Base-by-base conservation (phyloP, 1,139 yeast species). In the Protomyces pachydermus region DNA sequence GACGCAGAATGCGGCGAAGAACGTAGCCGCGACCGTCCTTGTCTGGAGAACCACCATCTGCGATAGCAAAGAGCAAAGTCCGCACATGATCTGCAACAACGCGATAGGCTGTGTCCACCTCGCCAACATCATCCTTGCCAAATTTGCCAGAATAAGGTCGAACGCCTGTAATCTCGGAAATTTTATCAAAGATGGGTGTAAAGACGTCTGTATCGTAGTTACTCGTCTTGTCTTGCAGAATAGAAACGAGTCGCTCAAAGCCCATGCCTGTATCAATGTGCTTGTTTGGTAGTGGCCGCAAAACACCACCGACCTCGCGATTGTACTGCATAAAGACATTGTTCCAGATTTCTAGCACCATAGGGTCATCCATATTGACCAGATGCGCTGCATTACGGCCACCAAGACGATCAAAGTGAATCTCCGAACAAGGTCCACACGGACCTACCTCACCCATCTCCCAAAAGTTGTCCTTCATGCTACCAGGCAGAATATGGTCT, bases 381-480 rank as follows among this genome's bases (percentile, higher is more conserved):
- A 93, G 81, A 70, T 78, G 74, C 39, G 97, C 81, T 66, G 98
- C 98, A 73, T 93, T 91, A 79, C 99, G 85, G 65, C 97, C 97
- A 68, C 98, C 98, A 69, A 93, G 90, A 78, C 98, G 85, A 76
- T 93, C 99, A 76, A 90, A 93, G 77, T 93, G 99, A 71, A 93
- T 83, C 77, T 93, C 98, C 20, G 96, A 88, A 79, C 98, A 95
- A 60, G 99, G 99, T 68, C 99, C 99, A 80, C 99, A 93, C 55
- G 99, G 99, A 70, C 99, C 99, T 79, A 91, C 98, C 74, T 95
- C 99, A 71, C 99, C 99, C 99, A 93, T 93, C 80, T 95, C 99
- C 99, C 99, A 93, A 77, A 93, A 93, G 79, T 93, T 93, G 75
- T 93, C 99, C 74, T 85, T 80, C 64, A 86, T 88, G 69, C 85